Evolutionary conservation across 2,329 filamentous ascomycete species (phyloP).

Genomic region (Aspergillus tubingensis): DNA sequence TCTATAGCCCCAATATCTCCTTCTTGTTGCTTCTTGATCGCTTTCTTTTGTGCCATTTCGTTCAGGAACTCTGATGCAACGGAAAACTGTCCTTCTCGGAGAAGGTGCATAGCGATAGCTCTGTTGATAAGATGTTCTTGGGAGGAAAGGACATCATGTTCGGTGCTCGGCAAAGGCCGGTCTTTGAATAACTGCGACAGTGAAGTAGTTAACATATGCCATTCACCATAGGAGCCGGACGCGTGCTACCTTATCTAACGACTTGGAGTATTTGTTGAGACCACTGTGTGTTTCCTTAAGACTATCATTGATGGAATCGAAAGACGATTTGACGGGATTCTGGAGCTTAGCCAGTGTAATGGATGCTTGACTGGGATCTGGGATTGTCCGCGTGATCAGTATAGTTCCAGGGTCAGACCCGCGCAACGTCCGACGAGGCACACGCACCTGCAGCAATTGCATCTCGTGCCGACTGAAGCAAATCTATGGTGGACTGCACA

Average conservation of each 20-base stretch:
- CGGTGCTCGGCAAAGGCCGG: slow-evolving; percentile 69
- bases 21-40: slow-evolving; percentile 35
- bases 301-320: slow-evolving; percentile 77
- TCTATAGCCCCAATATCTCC: slow-evolving; percentile 36
- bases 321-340: slow-evolving; percentile 76
- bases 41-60: slow-evolving; percentile 61
- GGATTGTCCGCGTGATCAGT: slow-evolving; percentile 10
- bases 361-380: slow-evolving; percentile 70
- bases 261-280: slow-evolving; percentile 80
- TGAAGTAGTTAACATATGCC: neutral
- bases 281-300: slow-evolving; percentile 81
- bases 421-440: neutral
- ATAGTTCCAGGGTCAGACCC: neutral
- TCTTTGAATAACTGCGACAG: slow-evolving; percentile 64
- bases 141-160: slow-evolving; percentile 76
- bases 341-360: slow-evolving; percentile 81
- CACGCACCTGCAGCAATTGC: slow-evolving; percentile 68
- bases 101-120: slow-evolving; percentile 92
- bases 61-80: slow-evolving; percentile 83
- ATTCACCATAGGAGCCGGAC: neutral
- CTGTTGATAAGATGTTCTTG: slow-evolving; percentile 81
- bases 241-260: slow-evolving; percentile 70
- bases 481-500: slow-evolving; percentile 79
- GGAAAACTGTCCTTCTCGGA: slow-evolving; percentile 89
- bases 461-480: slow-evolving; percentile 72